Percentiles rank a stretch among this genome's conserved stretches.
These are phyloP conservation scores for Emericellopsis cladophorae DNA, from an alignment of 2,329 filamentous ascomycete species.

Conservation along the genomic window DNA sequence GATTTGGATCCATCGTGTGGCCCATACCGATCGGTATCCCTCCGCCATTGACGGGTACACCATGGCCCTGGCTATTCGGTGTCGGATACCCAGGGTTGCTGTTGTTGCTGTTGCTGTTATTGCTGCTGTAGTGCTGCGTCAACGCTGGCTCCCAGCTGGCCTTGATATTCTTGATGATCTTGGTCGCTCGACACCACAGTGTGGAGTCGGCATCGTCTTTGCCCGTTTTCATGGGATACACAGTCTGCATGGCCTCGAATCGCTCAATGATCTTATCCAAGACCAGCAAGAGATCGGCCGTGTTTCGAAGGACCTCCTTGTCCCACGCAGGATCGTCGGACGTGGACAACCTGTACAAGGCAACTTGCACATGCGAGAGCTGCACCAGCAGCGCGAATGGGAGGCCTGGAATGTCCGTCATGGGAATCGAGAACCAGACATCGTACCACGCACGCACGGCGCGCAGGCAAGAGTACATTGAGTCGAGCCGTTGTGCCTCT, in stretches of 20 bases:
- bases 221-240: conserved; percentile 14
- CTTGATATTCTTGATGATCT: conserved; percentile 20
- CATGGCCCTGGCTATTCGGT: conserved; percentile 8
- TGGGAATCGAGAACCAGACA: conserved; percentile 18
- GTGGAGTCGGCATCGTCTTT: conserved; percentile 14
- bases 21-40: too few relatives aligned
- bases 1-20: conserved; percentile 3
- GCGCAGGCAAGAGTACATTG: conserved; percentile 21
- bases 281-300: conserved; percentile 20
- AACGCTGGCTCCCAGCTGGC: conserved; percentile 21
- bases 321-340: conserved; percentile 28
- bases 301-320: conserved; percentile 18
- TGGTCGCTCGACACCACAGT: conserved; percentile 18
- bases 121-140: conserved; percentile 7
- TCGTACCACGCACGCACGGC: conserved; percentile 22
- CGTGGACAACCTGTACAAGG: conserved; percentile 24
- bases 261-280: conserved; percentile 19
- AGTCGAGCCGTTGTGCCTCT: conserved; percentile 16
- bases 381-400: conserved; percentile 20
- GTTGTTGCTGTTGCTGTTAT: too few relatives aligned
- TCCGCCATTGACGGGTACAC: too few relatives aligned
- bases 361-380: conserved; percentile 20
- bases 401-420: conserved; percentile 14
- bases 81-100: conserved; percentile 13
- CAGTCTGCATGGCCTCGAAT: conserved; percentile 12